A percentile compares a stretch with the other conserved stretches of the same genome.
Evolutionary conservation across 1,284 basidiomycete genomes (phyloP).

Genomic region (Microbotryum scabiosae): DNA sequence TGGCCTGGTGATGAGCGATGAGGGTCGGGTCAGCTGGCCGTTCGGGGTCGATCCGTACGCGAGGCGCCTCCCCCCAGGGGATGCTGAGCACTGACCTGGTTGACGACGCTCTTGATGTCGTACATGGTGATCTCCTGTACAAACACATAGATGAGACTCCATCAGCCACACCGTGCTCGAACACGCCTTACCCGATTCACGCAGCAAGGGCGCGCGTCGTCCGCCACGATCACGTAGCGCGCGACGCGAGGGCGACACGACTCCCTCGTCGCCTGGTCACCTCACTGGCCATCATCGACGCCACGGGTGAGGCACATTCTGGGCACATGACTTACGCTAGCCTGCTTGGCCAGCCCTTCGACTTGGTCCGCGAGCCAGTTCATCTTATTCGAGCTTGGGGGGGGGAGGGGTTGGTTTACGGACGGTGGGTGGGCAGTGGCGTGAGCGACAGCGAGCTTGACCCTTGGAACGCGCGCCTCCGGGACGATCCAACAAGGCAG

Average conservation of each 20-base stretch:
- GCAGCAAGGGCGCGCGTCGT: neutral
- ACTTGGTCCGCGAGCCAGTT: constrained; percentile 26
- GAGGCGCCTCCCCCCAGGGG: neutral
- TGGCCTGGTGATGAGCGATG: constrained; percentile 47
- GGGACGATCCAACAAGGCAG: too few relatives aligned
- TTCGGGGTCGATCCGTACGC: neutral
- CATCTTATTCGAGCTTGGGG: constrained; percentile 10
- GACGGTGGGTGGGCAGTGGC: too few relatives aligned
- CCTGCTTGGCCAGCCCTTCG: constrained; percentile 32
- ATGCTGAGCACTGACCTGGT: constrained; percentile 12
- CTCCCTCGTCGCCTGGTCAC: too few relatives aligned
- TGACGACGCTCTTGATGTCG: constrained; percentile 78
- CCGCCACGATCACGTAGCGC: neutral
- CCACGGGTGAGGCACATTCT: neutral
- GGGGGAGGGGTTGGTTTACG: too few relatives aligned
- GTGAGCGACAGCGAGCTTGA: too few relatives aligned
- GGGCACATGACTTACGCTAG: neutral
- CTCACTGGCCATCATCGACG: neutral
- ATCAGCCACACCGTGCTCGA: neutral
- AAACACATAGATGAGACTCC: constrained; percentile 13
- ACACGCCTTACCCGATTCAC: neutral
- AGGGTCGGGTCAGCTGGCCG: neutral
- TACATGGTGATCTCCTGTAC: constrained; percentile 62
- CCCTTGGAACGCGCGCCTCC: too few relatives aligned
- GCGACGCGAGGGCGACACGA: neutral